Conservation (phyloP, 768 basidiomycete species). For the Mycena albidolilacea region DNA sequence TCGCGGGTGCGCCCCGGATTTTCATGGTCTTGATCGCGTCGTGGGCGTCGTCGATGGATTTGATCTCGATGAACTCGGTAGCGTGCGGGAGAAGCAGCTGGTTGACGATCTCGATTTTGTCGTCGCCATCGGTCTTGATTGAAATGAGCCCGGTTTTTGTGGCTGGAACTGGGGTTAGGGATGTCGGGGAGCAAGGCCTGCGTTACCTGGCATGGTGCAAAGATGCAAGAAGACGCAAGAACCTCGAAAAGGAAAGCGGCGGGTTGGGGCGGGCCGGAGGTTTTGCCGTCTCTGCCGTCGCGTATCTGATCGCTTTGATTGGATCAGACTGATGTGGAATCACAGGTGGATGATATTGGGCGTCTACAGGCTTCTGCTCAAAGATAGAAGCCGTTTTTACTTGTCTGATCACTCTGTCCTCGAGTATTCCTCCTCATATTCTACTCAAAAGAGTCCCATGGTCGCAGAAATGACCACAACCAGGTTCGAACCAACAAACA, state of each 20-base stretch:
- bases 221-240: neutral
- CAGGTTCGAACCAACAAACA: neutral
- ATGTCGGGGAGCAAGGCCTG: neutral
- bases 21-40: slow-evolving; percentile 98
- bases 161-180: slow-evolving; percentile 4
- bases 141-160: slow-evolving; percentile 26
- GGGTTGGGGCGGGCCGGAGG: neutral
- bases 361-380: too few relatives aligned
- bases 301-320: neutral
- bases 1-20: slow-evolving; percentile 94
- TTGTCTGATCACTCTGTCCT: too few relatives aligned
- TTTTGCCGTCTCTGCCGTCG: neutral
- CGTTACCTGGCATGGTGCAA: slow-evolving; percentile 11
- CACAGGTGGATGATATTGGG: neutral
- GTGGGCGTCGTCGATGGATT: slow-evolving; percentile 86
- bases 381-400: too few relatives aligned
- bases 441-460: too few relatives aligned
- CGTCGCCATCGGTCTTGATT: slow-evolving; percentile 33
- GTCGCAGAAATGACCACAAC: too few relatives aligned
- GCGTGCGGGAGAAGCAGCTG: slow-evolving; percentile 89
- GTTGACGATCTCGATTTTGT: slow-evolving; percentile 84
- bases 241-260: slow-evolving; percentile 6
- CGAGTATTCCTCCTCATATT: neutral
- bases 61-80: slow-evolving; percentile 74
- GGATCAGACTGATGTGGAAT: neutral